Base-by-base conservation (phyloP, 2,329 filamentous ascomycete species). In the Aphanoascus verrucosus region DNA sequence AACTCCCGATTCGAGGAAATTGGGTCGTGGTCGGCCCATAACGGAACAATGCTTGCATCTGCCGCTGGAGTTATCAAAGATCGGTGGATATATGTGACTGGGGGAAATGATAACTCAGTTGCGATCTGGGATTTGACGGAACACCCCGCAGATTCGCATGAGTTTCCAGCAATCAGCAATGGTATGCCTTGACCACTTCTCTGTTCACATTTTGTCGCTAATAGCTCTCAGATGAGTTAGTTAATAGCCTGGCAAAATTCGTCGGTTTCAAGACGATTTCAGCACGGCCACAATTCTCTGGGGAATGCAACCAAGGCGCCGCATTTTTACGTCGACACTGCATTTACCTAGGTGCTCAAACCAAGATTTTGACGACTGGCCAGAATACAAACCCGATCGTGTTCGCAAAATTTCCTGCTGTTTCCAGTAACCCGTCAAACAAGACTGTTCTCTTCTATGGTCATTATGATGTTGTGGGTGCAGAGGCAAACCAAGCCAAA, bases 361-460 rank as follows among this genome's bases (percentile, higher is more conserved):
- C 93, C 0, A 87, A 94, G 63, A 86, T 97, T 77, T 77, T 98
- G n/a, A 87, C 86, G 56, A 88, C 88, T 0, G 81, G 84, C 34
- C 82, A 86, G 60, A 76, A 78, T 31, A 84, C 87, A 61, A 97
- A 97, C 64, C 93, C 93, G 0, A 84, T 98, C n/a, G 89, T 98
- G 0, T 85, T 86, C 60, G 93, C 93, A 40, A 86, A 84, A 56
- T 98, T 98, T 66, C 80, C 81, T 43, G 89, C 93, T 83, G 68
- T 81, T 78, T 56, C 77, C 81, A 12, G n/a, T 9, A 79, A 82
- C 0, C 73, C 80, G 0, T 77, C 79, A 23, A 80, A 87, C 15
- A 95, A 93, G 71, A 89, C 88, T 31, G 87, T 97, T 7, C 73
- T 98, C 0, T 98, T 98, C 67, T 98, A 98, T 64, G 93, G 94